Percentiles rank a stretch among this genome's conserved stretches.
Evolutionary conservation across 345 rosid species (phyloP).

Genomic region (Moricandia moricandioides): DNA sequence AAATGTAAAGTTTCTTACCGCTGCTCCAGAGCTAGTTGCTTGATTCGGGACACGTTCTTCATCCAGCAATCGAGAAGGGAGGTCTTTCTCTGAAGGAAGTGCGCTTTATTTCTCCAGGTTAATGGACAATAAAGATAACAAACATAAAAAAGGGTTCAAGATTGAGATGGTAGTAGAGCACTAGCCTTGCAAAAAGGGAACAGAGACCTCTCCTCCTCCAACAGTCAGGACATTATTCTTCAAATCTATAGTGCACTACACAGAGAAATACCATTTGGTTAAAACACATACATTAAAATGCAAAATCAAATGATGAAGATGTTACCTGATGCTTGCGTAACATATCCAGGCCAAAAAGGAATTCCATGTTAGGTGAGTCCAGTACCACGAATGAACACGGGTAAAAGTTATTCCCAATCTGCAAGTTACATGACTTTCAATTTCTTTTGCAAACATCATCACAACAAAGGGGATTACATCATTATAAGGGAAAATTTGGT

Average conservation of each 20-base stretch:
- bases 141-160: neutral
- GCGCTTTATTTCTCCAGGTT: neutral
- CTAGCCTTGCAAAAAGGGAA: slow-evolving; percentile 92
- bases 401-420: slow-evolving; percentile 86
- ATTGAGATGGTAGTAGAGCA: slow-evolving; percentile 23
- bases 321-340: slow-evolving; percentile 98
- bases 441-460: neutral
- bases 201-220: slow-evolving; percentile 96
- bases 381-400: slow-evolving; percentile 90
- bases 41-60: slow-evolving; percentile 67
- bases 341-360: slow-evolving; percentile 98
- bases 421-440: slow-evolving; percentile 1
- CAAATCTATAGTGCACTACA: slow-evolving; percentile 89
- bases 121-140: neutral
- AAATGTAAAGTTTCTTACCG: slow-evolving; percentile 42
- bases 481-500: neutral
- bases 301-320: slow-evolving; percentile 7
- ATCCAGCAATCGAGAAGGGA: slow-evolving; percentile 78
- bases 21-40: slow-evolving; percentile 81
- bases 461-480: neutral
- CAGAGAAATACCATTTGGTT: slow-evolving; percentile 5
- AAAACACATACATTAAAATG: neutral
- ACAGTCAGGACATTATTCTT: slow-evolving; percentile 85
- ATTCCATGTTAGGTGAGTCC: slow-evolving; percentile 97
- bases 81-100: slow-evolving; percentile 72